These are phyloP conservation scores for Agrostemma githago DNA, from an alignment of 148 eudicot species.

Conservation along the genomic window DNA sequence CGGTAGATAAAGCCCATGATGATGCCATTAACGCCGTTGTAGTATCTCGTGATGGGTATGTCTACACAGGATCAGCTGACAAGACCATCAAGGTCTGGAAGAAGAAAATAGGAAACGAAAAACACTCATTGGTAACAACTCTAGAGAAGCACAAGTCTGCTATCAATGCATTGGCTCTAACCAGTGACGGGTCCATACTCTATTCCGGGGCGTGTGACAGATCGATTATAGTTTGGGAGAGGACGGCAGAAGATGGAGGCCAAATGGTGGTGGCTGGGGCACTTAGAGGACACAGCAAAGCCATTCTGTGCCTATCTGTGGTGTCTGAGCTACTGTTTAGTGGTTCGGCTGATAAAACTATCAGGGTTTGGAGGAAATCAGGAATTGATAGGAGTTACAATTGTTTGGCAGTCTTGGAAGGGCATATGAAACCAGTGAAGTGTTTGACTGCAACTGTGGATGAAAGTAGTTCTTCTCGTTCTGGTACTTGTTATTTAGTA, in stretches of 20 bases:
- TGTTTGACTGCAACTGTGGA: constrained; percentile 54
- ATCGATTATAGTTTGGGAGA: constrained; percentile 80
- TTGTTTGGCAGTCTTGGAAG: constrained; percentile 72
- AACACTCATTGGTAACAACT: constrained; percentile 34
- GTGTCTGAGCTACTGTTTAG: constrained; percentile 60
- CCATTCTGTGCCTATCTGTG: constrained; percentile 60
- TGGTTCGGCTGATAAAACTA: constrained; percentile 80
- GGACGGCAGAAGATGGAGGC: constrained; percentile 17
- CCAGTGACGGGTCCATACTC: constrained; percentile 45
- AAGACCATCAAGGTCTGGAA: constrained; percentile 69
- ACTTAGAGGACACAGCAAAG: constrained; percentile 71
- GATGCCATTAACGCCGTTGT: constrained; percentile 72
- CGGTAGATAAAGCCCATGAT: constrained; percentile 67
- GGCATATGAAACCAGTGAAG: constrained; percentile 63
- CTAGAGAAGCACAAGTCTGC: constrained; percentile 69
- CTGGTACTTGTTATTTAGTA: constrained; percentile 39
- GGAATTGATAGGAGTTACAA: constrained; percentile 39
- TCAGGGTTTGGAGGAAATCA: constrained; percentile 65
- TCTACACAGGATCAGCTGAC: constrained; percentile 84
- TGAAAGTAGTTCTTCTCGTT: constrained; percentile 11
- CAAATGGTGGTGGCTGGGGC: constrained; percentile 60
- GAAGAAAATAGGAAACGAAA: constrained; percentile 27
- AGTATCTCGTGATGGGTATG: constrained; percentile 46
- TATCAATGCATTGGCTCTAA: constrained; percentile 69
- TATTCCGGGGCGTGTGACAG: constrained; percentile 86